Percentiles rank a stretch among this genome's conserved stretches.
phyloP scores from a whole-genome alignment of 2,329 filamentous ascomycete genomes.

The Thelonectria olida region DNA sequence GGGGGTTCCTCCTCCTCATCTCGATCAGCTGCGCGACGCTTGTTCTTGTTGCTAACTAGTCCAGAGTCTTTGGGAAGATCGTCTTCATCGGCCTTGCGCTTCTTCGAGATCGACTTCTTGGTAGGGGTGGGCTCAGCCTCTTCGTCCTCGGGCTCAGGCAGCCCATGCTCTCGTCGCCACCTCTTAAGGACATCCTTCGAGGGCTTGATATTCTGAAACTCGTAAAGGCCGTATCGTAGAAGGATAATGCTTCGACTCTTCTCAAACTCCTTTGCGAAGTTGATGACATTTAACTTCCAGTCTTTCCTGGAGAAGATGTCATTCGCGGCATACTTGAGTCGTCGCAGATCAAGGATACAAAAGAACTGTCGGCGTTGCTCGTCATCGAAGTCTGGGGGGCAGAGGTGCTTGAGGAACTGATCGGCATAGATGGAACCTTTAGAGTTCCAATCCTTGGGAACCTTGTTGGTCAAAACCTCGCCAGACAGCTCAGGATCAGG shows the following conservation, averaged over 20 bases:
- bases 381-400: slow-evolving; percentile 66
- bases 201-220: slow-evolving; percentile 70
- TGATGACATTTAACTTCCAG: slow-evolving; percentile 70
- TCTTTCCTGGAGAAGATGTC: slow-evolving; percentile 69
- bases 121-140: slow-evolving; percentile 43
- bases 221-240: slow-evolving; percentile 68
- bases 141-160: slow-evolving; percentile 61
- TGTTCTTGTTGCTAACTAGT: slow-evolving; percentile 52
- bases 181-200: slow-evolving; percentile 66
- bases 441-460: slow-evolving; percentile 61
- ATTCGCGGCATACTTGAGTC: slow-evolving; percentile 69
- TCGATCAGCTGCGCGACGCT: slow-evolving; percentile 57
- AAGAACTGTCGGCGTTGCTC: slow-evolving; percentile 70
- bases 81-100: slow-evolving; percentile 68
- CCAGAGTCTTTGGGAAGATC: slow-evolving; percentile 53
- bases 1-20: slow-evolving; percentile 49
- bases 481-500: slow-evolving; percentile 66
- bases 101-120: slow-evolving; percentile 52
- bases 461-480: slow-evolving; percentile 61
- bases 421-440: slow-evolving; percentile 68
- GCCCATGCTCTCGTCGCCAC: slow-evolving; percentile 65
- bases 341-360: slow-evolving; percentile 68
- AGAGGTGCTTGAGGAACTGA: slow-evolving; percentile 66
- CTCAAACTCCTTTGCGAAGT: slow-evolving; percentile 72
- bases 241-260: slow-evolving; percentile 70